A percentile compares a stretch with the other conserved stretches of the same genome.
Evolutionary conservation across 139 green algal species (phyloP).

Genomic region (Pycnococcus provasolii): DNA sequence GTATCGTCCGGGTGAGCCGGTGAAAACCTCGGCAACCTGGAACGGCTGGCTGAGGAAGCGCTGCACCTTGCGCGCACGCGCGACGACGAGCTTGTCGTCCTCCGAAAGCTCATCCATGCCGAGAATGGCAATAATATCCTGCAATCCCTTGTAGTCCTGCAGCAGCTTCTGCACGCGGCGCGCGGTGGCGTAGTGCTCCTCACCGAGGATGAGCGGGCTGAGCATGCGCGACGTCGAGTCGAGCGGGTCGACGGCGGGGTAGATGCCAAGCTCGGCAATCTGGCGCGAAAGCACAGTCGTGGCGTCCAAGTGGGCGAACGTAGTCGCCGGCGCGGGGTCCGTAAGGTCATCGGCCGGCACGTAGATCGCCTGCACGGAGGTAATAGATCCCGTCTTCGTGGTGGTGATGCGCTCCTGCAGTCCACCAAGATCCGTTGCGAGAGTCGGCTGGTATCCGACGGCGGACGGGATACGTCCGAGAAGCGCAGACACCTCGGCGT

Average conservation of each 20-base stretch:
- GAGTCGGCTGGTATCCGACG: conserved; percentile 97
- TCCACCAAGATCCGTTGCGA: conserved; percentile 90
- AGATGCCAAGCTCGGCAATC: conserved; percentile 99
- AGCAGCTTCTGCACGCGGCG: conserved; percentile 96
- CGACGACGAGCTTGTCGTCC: conserved; percentile 97
- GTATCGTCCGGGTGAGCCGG: conserved; percentile 90
- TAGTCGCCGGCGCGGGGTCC: conserved; percentile 93
- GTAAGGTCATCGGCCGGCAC: conserved; percentile 97
- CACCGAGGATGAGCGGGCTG: conserved; percentile 79
- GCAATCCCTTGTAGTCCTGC: conserved; percentile 64
- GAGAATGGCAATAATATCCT: conserved; percentile 99
- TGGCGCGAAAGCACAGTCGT: conserved; percentile 94
- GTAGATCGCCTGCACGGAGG: conserved; percentile 97
- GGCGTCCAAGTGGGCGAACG: conserved; percentile 95
- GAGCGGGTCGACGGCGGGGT: conserved; percentile 96
- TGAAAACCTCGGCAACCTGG: conserved; percentile 98
- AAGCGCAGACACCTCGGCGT: conserved; percentile 78
- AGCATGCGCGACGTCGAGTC: conserved; percentile 98
- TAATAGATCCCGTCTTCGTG: conserved; percentile 97
- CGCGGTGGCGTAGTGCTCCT: conserved; percentile 89
- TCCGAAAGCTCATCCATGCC: conserved; percentile 99
- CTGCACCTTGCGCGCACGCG: conserved; percentile 96
- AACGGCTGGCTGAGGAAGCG: conserved; percentile 98
- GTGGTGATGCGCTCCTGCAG: conserved; percentile 98
- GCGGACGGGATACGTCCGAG: conserved; percentile 97